Conservation (phyloP, 176 grass and related monocot genomes). For the Carex littledalei region DNA sequence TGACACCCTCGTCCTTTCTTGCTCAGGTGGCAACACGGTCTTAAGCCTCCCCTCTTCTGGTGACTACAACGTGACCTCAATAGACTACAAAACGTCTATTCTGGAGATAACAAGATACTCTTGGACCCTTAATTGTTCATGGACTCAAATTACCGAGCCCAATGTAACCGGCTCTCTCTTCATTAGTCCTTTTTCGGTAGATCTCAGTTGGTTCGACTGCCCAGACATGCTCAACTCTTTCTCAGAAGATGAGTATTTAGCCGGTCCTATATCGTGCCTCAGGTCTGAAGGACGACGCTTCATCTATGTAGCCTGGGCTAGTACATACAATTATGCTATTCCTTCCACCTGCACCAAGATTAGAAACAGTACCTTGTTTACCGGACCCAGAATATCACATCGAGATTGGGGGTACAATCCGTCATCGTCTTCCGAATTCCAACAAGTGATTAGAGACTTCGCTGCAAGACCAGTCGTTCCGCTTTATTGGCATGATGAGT, state of each 20-base stretch:
- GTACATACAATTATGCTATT: background rate
- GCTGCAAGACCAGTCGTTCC: background rate
- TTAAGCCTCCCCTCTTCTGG: background rate
- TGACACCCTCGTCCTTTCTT: background rate
- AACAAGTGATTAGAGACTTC: background rate
- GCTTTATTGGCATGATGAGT: background rate
- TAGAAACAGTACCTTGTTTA: background rate
- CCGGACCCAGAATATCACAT: background rate
- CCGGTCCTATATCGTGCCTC: background rate
- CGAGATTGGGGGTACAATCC: too few relatives aligned
- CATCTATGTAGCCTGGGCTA: background rate
- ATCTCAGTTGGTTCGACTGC: background rate
- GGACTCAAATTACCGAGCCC: background rate
- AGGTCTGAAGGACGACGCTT: background rate
- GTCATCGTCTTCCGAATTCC: background rate
- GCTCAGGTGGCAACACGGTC: background rate
- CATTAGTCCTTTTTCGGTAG: background rate
- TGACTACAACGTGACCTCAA: background rate
- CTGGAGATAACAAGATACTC: background rate
- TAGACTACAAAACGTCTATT: background rate
- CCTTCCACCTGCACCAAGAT: background rate
- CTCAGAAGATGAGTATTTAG: background rate
- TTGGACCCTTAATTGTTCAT: background rate
- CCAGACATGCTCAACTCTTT: background rate
- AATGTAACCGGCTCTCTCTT: background rate